A percentile compares a stretch with the other conserved stretches of the same genome.
phyloP scores from a whole-genome alignment of 1,139 yeast species.

The Geotrichum siamense region DNA sequence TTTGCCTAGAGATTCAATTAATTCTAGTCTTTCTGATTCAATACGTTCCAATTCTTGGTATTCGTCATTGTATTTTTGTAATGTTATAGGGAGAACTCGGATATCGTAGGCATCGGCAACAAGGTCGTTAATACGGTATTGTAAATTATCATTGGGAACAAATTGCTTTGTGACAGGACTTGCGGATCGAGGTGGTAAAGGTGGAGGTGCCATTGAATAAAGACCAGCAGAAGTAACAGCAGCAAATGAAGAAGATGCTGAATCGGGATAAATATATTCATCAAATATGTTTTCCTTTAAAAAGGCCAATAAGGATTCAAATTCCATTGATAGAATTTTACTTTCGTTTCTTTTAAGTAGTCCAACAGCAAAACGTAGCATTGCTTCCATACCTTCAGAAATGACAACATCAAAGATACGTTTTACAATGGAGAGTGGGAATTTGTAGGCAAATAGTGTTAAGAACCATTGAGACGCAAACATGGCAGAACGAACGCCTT shows the following conservation, averaged over 20 bases:
- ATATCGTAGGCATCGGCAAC: constrained; percentile 75
- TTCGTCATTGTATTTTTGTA: constrained; percentile 65
- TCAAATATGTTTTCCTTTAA: constrained; percentile 75
- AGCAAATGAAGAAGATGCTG: constrained; percentile 9
- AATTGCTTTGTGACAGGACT: constrained; percentile 8
- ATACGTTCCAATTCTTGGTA: constrained; percentile 62
- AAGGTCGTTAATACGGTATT: constrained; percentile 60
- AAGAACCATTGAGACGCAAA: constrained; percentile 95
- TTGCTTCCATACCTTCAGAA: constrained; percentile 81
- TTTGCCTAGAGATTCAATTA: constrained; percentile 56
- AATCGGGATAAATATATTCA: constrained; percentile 44
- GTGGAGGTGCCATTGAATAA: neutral
- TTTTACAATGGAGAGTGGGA: constrained; percentile 77
- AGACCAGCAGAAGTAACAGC: too few relatives aligned
- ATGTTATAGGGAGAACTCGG: constrained; percentile 61
- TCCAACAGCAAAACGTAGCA: constrained; percentile 73
- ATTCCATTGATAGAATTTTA: constrained; percentile 51
- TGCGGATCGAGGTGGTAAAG: constrained; percentile 7
- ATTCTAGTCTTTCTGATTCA: constrained; percentile 62
- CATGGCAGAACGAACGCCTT: constrained; percentile 86
- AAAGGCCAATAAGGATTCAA: constrained; percentile 68
- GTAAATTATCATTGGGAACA: constrained; percentile 7
- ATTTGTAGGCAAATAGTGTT: constrained; percentile 88
- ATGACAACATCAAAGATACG: constrained; percentile 79
- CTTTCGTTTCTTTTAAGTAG: constrained; percentile 62